Conservation (phyloP, 148 eudicot genomes). For the Spergularia bocconei region DNA sequence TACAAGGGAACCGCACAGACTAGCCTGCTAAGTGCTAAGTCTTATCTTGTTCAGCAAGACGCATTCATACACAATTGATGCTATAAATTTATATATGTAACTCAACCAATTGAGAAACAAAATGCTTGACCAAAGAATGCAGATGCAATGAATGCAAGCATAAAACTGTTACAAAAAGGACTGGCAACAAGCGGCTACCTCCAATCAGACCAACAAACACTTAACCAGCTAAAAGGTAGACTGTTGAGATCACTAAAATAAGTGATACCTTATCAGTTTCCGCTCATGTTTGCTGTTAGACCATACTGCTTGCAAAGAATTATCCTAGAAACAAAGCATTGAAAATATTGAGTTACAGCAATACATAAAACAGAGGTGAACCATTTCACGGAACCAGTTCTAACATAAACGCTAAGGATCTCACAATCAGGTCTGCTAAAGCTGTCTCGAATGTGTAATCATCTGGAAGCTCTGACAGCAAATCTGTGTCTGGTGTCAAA, state of each 20-base stretch:
- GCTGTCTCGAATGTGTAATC: conserved; percentile 77
- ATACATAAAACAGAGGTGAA: not conserved
- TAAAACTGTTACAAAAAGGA: too few relatives aligned
- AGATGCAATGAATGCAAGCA: too few relatives aligned
- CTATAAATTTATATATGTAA: not conserved
- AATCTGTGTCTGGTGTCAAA: conserved; percentile 70
- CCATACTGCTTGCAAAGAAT: conserved; percentile 88
- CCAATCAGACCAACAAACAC: not conserved
- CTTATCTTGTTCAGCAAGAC: too few relatives aligned
- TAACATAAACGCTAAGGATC: conserved; percentile 21
- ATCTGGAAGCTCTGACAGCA: conserved; percentile 63
- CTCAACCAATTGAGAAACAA: too few relatives aligned
- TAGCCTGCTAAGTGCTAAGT: too few relatives aligned
- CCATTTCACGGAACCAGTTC: not conserved
- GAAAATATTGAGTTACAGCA: not conserved
- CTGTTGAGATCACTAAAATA: not conserved
- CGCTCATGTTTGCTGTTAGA: conserved; percentile 34
- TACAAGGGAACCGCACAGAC: too few relatives aligned
- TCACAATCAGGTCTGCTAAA: conserved; percentile 73
- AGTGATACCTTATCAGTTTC: conserved; percentile 48
- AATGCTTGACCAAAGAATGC: too few relatives aligned
- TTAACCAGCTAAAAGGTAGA: not conserved
- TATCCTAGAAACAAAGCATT: conserved; percentile 44
- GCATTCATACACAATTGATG: not conserved
- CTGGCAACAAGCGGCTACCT: too few relatives aligned